Evolutionary conservation across 176 grass and related monocot species (phyloP).

Genomic region (Zoysia pacifica): DNA sequence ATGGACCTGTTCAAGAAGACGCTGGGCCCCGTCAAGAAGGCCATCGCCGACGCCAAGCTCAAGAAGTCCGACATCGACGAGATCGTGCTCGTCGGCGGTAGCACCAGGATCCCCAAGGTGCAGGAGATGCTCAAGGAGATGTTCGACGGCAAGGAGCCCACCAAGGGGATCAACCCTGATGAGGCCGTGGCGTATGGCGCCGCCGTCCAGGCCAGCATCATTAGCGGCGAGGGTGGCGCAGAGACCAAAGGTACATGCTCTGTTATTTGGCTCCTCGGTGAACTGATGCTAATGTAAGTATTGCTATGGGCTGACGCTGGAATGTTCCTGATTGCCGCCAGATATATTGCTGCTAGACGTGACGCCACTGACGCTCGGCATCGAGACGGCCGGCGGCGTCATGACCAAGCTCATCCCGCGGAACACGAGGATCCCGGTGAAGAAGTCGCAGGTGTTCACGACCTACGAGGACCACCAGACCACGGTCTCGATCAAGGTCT

Average conservation of each 20-base stretch:
- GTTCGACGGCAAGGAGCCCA: constrained; percentile 44
- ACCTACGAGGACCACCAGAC: constrained; percentile 51
- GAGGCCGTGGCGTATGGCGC: constrained; percentile 54
- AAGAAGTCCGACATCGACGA: constrained; percentile 36
- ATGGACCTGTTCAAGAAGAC: constrained; percentile 50
- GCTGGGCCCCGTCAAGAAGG: constrained; percentile 34
- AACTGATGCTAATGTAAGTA: neutral
- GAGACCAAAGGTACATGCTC: constrained; percentile 34
- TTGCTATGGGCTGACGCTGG: too few relatives aligned
- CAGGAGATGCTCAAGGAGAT: constrained; percentile 49
- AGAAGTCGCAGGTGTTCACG: constrained; percentile 48
- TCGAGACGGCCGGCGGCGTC: constrained; percentile 49
- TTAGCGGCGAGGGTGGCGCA: constrained; percentile 32
- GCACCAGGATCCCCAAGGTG: constrained; percentile 55
- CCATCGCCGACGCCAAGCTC: constrained; percentile 36
- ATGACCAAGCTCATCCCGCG: constrained; percentile 54
- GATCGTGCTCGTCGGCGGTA: constrained; percentile 47
- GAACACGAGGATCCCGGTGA: constrained; percentile 43
- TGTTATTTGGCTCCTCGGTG: neutral
- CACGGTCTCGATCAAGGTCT: constrained; percentile 31
- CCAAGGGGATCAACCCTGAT: constrained; percentile 54
- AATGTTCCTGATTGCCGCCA: neutral
- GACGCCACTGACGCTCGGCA: constrained; percentile 33
- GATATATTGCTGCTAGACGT: constrained; percentile 36
- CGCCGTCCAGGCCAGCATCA: constrained; percentile 38